Conservation (phyloP, 345 rosid genomes). For the Populus pruinosa region DNA sequence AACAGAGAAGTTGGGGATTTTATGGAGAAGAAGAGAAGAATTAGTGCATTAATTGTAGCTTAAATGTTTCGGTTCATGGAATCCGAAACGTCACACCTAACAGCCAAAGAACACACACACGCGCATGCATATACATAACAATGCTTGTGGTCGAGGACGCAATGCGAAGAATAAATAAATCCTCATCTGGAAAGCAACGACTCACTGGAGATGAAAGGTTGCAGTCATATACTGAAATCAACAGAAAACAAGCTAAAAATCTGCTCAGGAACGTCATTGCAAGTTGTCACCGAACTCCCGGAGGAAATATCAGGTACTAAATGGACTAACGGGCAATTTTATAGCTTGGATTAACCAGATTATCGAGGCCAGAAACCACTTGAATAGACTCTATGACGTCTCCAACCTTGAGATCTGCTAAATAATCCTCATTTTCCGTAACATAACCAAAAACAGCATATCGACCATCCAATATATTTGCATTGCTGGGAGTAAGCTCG, state of each 20-base stretch:
- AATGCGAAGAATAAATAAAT: neutral
- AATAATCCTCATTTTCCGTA: slow-evolving; percentile 69
- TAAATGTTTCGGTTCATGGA: too few relatives aligned
- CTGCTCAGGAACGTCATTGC: neutral
- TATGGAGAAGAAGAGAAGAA: too few relatives aligned
- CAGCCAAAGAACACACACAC: too few relatives aligned
- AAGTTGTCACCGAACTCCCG: neutral
- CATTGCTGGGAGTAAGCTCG: slow-evolving; percentile 93
- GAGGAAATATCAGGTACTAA: neutral
- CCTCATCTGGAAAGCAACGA: neutral
- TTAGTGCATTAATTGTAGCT: too few relatives aligned
- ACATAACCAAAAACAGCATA: slow-evolving; percentile 92
- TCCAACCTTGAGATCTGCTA: slow-evolving; percentile 97
- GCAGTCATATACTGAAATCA: neutral
- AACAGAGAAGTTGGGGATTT: too few relatives aligned
- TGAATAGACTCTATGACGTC: slow-evolving; percentile 87
- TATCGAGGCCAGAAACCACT: slow-evolving; percentile 91
- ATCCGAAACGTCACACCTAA: too few relatives aligned
- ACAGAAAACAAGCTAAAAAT: neutral
- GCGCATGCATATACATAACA: neutral
- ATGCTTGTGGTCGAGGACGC: neutral
- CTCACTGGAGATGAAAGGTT: neutral
- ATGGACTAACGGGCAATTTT: slow-evolving; percentile 72
- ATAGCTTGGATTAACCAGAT: slow-evolving; percentile 88
- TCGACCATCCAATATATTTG: slow-evolving; percentile 96